Conservation (phyloP, 139 green algal genomes). For the Chlamydomonas eustigma region DNA sequence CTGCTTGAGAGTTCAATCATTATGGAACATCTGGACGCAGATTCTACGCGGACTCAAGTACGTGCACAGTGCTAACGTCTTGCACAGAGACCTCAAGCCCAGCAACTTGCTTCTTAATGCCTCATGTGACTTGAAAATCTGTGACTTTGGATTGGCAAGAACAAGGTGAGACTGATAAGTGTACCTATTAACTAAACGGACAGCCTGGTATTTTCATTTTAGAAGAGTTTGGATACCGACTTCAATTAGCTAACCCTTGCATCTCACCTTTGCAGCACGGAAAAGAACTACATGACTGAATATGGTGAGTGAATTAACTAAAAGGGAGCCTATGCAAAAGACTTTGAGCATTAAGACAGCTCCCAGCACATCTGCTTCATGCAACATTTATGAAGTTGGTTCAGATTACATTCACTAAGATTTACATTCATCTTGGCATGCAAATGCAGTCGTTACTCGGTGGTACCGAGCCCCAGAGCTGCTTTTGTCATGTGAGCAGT, state of each 20-base stretch:
- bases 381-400: too few species aligned
- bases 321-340: too few species aligned
- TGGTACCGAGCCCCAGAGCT: conserved; percentile 96
- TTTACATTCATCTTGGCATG: too few species aligned
- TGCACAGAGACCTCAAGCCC: conserved; percentile 97
- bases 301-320: conserved; percentile 63
- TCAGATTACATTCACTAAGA: too few species aligned
- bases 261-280: conserved; percentile 47
- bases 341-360: too few species aligned
- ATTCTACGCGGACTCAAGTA: conserved; percentile 89
- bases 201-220: too few species aligned
- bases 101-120: conserved; percentile 97
- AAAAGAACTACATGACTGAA: conserved; percentile 91
- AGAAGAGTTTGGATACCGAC: too few species aligned
- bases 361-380: too few species aligned
- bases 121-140: conserved; percentile 97
- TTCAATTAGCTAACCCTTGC: background rate
- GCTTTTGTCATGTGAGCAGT: conserved; percentile 84
- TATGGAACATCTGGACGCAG: conserved; percentile 40
- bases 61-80: conserved; percentile 84
- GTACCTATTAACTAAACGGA: too few species aligned
- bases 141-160: conserved; percentile 95
- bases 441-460: conserved; percentile 87
- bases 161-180: conserved; percentile 52
- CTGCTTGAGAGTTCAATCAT: background rate